Evolutionary conservation across 176 grass and related monocot species (phyloP), one percentile per base, ranked within the genome.

Genomic region (Oryza australiensis): DNA sequence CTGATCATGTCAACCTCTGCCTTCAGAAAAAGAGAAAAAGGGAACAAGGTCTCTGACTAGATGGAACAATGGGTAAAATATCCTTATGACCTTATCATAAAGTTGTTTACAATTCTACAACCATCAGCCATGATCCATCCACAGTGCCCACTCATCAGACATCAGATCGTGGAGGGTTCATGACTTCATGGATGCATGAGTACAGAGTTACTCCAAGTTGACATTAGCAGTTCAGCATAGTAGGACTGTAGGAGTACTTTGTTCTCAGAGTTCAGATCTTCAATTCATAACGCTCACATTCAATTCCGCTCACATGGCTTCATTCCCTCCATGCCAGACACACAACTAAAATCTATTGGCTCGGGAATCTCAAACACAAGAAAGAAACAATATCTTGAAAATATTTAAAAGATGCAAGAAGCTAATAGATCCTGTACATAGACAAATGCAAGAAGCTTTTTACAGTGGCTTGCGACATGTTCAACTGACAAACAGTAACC

Each of bases 401-500:
- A 72, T 62, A 40, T 7, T 12, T 55, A 45, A 84, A n/a, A 60
- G 55, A 22, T 24, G 8, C 7, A 7, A 37, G 35, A 8, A 60
- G n/a, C n/a, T n/a, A n/a, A n/a, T n/a, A n/a, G n/a, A 60, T 60
- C 55, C 45, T 77, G 70, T 81, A 76, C 72, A 73, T 51, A 72
- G 10, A 38, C 16, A 27, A 27, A 20, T 26, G 64, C 2, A 22
- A 29, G 22, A 40, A 70, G 37, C 14, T 29, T 51, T 81, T 82
- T 86, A 82, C 83, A 89, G 46, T 12, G 66, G 55, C 55, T 26
- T 12, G 82, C 87, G 85, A 81, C 82, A 72, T 66, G 78, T 72
- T 77, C 57, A 27, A 68, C 87, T 84, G 70, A 80, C 70, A 84
- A 83, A 20, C 62, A 60, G 84, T n/a, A 32, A 79, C 81, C 60